Conservation (phyloP, 495 filamentous ascomycete species). For the Cenococcum geophilum region DNA sequence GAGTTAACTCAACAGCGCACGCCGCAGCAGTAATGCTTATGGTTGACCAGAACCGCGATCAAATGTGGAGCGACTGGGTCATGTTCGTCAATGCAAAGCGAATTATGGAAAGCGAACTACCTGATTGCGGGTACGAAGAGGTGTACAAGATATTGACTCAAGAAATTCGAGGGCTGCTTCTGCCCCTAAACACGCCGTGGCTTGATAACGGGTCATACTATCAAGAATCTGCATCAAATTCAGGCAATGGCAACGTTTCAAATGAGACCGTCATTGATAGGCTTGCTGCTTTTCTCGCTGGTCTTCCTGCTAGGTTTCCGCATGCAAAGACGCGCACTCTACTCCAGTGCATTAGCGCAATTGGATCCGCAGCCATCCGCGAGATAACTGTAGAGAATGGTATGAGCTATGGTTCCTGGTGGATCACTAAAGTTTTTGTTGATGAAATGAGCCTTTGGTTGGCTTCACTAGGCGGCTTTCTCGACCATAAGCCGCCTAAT, state of each 20-base stretch:
- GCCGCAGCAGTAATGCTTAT: slow-evolving; percentile 72
- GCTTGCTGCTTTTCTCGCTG: slow-evolving; percentile 76
- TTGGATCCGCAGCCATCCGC: slow-evolving; percentile 64
- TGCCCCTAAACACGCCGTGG: slow-evolving; percentile 54
- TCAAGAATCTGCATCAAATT: slow-evolving; percentile 47
- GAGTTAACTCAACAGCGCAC: slow-evolving; percentile 87
- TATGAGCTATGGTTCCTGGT: slow-evolving; percentile 89
- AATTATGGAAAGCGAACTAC: slow-evolving; percentile 45
- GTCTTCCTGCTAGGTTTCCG: slow-evolving; percentile 68
- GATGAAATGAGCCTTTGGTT: slow-evolving; percentile 93
- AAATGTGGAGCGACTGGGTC: slow-evolving; percentile 93
- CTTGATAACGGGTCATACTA: slow-evolving; percentile 50
- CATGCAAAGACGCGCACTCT: slow-evolving; percentile 60
- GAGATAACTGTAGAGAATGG: slow-evolving; percentile 78
- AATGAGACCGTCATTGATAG: slow-evolving; percentile 62
- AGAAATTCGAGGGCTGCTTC: slow-evolving; percentile 67
- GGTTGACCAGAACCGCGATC: slow-evolving; percentile 65
- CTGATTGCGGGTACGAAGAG: slow-evolving; percentile 59
- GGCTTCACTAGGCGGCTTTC: slow-evolving; percentile 87
- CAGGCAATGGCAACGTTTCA: slow-evolving; percentile 40
- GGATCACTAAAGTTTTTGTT: slow-evolving; percentile 95
- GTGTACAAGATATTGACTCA: slow-evolving; percentile 63
- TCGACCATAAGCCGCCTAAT: slow-evolving; percentile 48
- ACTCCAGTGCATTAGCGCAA: slow-evolving; percentile 60
- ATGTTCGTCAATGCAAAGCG: slow-evolving; percentile 63